Percentiles rank a stretch among this genome's conserved stretches.
Conservation (phyloP, 192 early-diverging fungal genomes). For the Phlyctochytrium arcticum region DNA sequence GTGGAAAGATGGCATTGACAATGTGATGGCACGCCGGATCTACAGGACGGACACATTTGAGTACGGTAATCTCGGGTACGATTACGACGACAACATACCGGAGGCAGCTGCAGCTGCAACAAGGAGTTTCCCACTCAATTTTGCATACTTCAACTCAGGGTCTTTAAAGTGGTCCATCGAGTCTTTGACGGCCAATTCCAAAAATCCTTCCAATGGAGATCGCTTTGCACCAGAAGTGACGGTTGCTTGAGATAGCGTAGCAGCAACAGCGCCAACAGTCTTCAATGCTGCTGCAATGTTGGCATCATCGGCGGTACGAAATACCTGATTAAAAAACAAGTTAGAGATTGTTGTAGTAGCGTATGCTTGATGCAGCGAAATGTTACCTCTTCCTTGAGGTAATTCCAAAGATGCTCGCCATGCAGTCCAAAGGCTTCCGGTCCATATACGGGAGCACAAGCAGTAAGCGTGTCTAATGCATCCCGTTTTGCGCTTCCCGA, state of each 20-base stretch:
- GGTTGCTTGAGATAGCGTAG: constrained; percentile 48
- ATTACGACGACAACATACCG: constrained; percentile 2
- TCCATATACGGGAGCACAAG: constrained; percentile 74
- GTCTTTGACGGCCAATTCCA: constrained; percentile 32
- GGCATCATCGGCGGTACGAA: constrained; percentile 69
- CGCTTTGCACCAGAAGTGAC: constrained; percentile 13
- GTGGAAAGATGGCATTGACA: constrained; percentile 57
- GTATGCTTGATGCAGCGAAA: background rate
- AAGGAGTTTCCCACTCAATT: constrained; percentile 34
- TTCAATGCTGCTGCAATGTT: constrained; percentile 66
- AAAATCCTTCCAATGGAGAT: constrained; percentile 27
- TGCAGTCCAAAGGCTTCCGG: constrained; percentile 60
- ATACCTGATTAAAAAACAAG: constrained; percentile 42
- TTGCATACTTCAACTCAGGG: constrained; percentile 36
- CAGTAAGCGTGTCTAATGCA: constrained; percentile 83
- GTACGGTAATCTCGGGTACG: background rate
- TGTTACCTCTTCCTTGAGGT: constrained; percentile 62
- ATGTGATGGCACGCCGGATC: constrained; percentile 60
- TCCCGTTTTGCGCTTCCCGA: constrained; percentile 89
- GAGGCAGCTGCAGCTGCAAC: constrained; percentile 25
- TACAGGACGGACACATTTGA: constrained; percentile 15
- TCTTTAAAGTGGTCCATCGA: constrained; percentile 34
- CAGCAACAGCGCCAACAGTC: constrained; percentile 55
- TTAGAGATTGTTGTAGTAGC: background rate
- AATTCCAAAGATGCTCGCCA: constrained; percentile 70